Evolutionary conservation across 2,329 filamentous ascomycete genomes (phyloP), one percentile per base, ranked within the genome.

Genomic region (Aspergillus phoenicis): DNA sequence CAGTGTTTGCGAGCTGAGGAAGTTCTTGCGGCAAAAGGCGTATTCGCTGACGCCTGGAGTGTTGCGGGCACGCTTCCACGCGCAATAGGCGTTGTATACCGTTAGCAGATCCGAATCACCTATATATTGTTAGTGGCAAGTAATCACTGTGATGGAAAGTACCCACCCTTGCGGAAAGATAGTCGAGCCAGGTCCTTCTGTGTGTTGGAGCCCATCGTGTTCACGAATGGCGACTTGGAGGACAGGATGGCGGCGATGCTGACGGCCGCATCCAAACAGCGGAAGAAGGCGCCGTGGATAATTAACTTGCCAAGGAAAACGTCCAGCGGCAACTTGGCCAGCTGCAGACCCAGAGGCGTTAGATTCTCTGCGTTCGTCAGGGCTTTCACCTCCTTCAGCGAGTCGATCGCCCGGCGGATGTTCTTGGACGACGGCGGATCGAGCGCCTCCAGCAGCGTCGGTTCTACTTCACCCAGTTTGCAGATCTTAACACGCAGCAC

Each of bases 401-500:
- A 92, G 74, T 98, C 94, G 58, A 99, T 90, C 1, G 95, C 94
- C 38, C 94, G 87, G 24, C 92, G 89, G 52, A 99, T 96, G 68
- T 98, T 99, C 79, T 94, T 96, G 0, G 90, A 84, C 0, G 90
- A 93, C 0, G 95, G 95, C 0, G 94, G 90, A 72, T 99, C 95
- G 15, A 99, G 82, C 3, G 95, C 95, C 75, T 93, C 88, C 22
- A 90, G 86, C 8, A 99, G 83, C 0, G 93, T 97, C 68, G 94
- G 87, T 73, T 98, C 94, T 57, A 98, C 96, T 43, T 91, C 89
- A 10, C 95, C 95, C 47, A 99, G 85, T 71, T 96, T 96, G 82
- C 94, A 99, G 49, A 97, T 97, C 78, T 99, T 99, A 66, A 98
- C 93, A 8, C 95, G 88, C 73, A 99, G 93, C 5, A 96, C 93